Conservation (phyloP, 2,329 filamentous ascomycete species). For the Ceratocystis variospora region DNA sequence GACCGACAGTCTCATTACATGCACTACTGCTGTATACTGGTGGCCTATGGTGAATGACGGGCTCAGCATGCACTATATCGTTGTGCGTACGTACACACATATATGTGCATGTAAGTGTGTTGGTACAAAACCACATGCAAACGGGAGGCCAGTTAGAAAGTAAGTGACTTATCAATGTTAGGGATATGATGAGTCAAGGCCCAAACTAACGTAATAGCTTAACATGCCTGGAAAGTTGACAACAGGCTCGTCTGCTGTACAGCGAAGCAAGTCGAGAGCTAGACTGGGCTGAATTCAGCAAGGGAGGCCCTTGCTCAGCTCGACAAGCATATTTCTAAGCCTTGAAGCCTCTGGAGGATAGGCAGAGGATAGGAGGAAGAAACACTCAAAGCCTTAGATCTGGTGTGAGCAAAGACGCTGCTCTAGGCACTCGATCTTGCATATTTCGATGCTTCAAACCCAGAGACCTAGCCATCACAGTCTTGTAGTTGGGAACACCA, state of each 20-base stretch:
- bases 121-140: not conserved
- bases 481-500: not conserved
- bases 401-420: not conserved
- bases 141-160: not conserved
- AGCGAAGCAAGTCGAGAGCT: not conserved
- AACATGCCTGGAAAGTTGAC: not conserved
- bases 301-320: slow-evolving; percentile 4
- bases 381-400: not conserved
- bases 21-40: not conserved
- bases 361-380: no score
- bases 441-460: no score
- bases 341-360: not conserved
- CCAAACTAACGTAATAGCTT: not conserved
- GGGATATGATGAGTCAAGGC: not conserved
- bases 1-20: not conserved
- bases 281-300: slow-evolving; percentile 2
- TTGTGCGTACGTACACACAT: not conserved
- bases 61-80: not conserved
- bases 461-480: not conserved
- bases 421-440: no score
- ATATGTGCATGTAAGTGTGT: not conserved
- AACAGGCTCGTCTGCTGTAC: not conserved
- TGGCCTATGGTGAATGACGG: not conserved
- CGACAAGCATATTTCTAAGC: not conserved
- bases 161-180: not conserved